These are phyloP conservation scores for Nannizzia gypsea DNA, from an alignment of 2,329 filamentous ascomycete genomes.

Conservation along the genomic window DNA sequence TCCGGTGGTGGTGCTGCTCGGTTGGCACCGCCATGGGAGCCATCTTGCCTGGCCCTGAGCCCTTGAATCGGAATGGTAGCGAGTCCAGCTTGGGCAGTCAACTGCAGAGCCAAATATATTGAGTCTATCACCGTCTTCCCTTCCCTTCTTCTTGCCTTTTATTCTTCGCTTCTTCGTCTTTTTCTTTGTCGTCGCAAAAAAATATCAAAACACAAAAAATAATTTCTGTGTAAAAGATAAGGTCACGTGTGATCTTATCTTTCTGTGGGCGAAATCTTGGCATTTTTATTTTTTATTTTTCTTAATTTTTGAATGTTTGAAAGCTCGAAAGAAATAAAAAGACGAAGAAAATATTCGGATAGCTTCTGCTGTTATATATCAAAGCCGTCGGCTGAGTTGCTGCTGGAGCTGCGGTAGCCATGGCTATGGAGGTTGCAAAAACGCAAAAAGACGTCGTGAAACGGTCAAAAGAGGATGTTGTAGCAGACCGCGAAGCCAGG, in stretches of 20 bases:
- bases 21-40: constrained; percentile 50
- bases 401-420: background rate
- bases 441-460: constrained; percentile 9
- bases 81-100: constrained; percentile 17
- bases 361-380: background rate
- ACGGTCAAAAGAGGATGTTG: constrained; percentile 6
- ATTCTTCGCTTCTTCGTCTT: background rate
- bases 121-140: background rate
- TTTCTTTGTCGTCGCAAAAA: constrained; percentile 9
- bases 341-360: background rate
- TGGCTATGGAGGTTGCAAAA: constrained; percentile 14
- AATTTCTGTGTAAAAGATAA: constrained; percentile 15
- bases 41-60: constrained; percentile 54
- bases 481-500: constrained; percentile 30
- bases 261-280: constrained; percentile 24
- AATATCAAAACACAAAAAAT: constrained; percentile 19
- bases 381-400: background rate
- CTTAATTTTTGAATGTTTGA: background rate
- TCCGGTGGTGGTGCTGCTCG: constrained; percentile 70
- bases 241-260: constrained; percentile 6
- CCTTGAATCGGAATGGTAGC: constrained; percentile 79
- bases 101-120: background rate
- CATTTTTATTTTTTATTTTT: constrained; percentile 16
- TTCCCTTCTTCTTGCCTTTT: constrained; percentile 2
- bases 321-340: background rate